Evolutionary conservation across 1,284 basidiomycete genomes (phyloP), one percentile per base, ranked within the genome.

Genomic region (Wolfiporia cocos): DNA sequence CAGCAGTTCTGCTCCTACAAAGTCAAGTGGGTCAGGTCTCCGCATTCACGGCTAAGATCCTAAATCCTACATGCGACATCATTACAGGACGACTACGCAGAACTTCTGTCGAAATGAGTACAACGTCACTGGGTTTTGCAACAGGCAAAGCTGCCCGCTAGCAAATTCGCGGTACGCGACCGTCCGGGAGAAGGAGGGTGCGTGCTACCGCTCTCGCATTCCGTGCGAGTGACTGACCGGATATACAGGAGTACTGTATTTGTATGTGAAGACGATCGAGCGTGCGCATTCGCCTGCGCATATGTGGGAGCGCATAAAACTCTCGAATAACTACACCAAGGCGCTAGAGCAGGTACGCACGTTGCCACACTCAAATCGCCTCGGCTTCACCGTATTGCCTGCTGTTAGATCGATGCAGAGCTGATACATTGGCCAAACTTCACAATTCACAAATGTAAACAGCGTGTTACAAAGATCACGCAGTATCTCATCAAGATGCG

Each of bases 401-500:
- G 10, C 4, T 7, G 6, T 19, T 34, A 96, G 91, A 94, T 97
- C 56, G 96, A 99, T 72, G 80, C 79, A 49, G 92, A 98, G 60
- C 76, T 99, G 50, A 78, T 93, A 34, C 93, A 98, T 65, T 99
- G 96, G 96, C 94, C 94, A 9, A 95, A 93, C 56, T 99, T 96
- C 63, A 84, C 85, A 42, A 89, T 92, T 45, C 96, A 99, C 72
- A 98, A 98, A 69, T 97, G 95, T 75, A 99, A 99, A 73, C 96
- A 99, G 68, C 81, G 96, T 39, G 76, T 97, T 29, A 99, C 96
- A 14, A 99, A 98, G 71, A 98, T 99, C 55, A 99, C 95, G 0
- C 96, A 99, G 65, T 99, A 98, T 61, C 78, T 99, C 49, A 98
- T 99, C 67, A 96, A 97, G 72, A 93, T 99, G 89, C 76, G 96